Conservation (phyloP, 257 asterid genomes). For the Scutellaria galericulata region DNA sequence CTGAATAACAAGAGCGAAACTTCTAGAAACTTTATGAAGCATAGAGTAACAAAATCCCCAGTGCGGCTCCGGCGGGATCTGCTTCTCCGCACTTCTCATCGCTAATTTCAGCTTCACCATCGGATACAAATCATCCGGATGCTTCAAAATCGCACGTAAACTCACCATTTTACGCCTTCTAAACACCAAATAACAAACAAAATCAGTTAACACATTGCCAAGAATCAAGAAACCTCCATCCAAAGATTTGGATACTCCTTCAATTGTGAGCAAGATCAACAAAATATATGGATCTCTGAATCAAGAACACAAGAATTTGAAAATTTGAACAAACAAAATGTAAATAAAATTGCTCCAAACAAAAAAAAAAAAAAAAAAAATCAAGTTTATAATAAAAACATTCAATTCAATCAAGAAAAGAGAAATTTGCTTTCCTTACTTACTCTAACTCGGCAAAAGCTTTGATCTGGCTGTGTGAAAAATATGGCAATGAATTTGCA, state of each 20-base stretch:
- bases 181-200: constrained; percentile 31
- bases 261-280: constrained; percentile 1
- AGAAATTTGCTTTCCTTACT: constrained; percentile 19
- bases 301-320: constrained; percentile 3
- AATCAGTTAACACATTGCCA: constrained; percentile 20
- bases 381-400: constrained; percentile 12
- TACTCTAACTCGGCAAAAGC: constrained; percentile 26
- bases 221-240: constrained; percentile 25
- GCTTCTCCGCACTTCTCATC: constrained; percentile 72
- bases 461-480: constrained; percentile 31
- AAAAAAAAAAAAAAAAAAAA: neutral
- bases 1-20: constrained; percentile 86
- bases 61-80: constrained; percentile 90
- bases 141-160: constrained; percentile 71
- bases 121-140: constrained; percentile 91
- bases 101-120: constrained; percentile 81
- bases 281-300: neutral
- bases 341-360: neutral
- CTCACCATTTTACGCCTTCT: constrained; percentile 59
- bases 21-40: constrained; percentile 93
- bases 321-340: neutral
- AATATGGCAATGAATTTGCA: constrained; percentile 11
- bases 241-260: constrained; percentile 15
- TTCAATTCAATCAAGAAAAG: neutral
- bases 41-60: constrained; percentile 91